phyloP scores from a whole-genome alignment of 805 yeast species.

The Candida sonorensis region DNA sequence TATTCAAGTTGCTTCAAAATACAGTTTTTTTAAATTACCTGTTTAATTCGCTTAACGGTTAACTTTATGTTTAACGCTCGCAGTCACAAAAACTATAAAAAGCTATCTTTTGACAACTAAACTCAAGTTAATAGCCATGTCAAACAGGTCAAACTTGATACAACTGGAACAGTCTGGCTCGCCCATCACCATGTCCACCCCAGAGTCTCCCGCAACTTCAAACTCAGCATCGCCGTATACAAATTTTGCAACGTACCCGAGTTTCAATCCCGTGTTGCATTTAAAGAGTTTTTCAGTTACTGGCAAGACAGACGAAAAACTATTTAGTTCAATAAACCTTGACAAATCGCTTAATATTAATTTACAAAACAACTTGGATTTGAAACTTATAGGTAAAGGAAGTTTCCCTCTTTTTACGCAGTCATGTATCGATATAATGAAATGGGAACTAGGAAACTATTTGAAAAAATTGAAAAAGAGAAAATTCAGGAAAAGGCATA shows the following conservation, averaged over 20 bases:
- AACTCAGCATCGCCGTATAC: slow-evolving; percentile 1
- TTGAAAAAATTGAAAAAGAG: slow-evolving; percentile 12
- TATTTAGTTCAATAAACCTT: slow-evolving; percentile 11
- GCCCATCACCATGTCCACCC: too few relatives aligned
- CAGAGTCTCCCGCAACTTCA: background rate
- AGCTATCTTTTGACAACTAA: too few relatives aligned
- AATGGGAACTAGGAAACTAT: slow-evolving; percentile 30
- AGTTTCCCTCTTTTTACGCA: slow-evolving; percentile 39
- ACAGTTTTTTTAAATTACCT: too few relatives aligned
- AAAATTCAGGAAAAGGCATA: background rate
- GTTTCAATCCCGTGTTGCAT: slow-evolving; percentile 20
- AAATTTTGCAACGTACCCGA: slow-evolving; percentile 8
- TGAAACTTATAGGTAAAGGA: slow-evolving; percentile 20
- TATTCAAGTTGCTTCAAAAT: too few relatives aligned
- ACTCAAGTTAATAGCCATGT: too few relatives aligned
- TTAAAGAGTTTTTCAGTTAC: too few relatives aligned
- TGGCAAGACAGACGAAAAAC: slow-evolving; percentile 9
- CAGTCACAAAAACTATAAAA: too few relatives aligned
- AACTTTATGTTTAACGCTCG: too few relatives aligned
- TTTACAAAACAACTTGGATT: too few relatives aligned
- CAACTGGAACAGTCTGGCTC: too few relatives aligned
- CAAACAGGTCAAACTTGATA: too few relatives aligned
- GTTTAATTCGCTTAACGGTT: too few relatives aligned
- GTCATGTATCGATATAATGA: slow-evolving; percentile 36
- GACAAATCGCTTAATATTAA: slow-evolving; percentile 7